A percentile compares a stretch with the other conserved stretches of the same genome.
Evolutionary conservation across 2,329 filamentous ascomycete species (phyloP).

Genomic region (Parafenestella ontariensis): DNA sequence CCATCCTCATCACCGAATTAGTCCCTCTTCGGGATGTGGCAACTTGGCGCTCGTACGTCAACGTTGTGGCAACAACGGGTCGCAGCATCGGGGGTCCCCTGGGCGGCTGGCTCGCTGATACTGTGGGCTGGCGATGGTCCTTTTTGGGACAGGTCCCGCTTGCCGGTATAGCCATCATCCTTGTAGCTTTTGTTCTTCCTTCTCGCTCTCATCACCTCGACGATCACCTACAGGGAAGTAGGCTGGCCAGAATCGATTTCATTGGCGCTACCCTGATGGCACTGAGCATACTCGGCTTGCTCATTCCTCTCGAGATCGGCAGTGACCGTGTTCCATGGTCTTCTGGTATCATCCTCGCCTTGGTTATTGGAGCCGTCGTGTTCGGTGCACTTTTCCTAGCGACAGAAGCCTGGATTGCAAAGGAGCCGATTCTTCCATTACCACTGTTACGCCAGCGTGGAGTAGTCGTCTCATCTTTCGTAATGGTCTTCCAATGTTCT

Average conservation of each 20-base stretch:
- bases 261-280: slow-evolving; percentile 59
- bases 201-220: slow-evolving; percentile 1
- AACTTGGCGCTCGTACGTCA: slow-evolving; percentile 59
- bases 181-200: slow-evolving; percentile 49
- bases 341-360: slow-evolving; percentile 39
- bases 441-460: slow-evolving; percentile 60
- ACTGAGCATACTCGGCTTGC: slow-evolving; percentile 52
- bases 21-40: slow-evolving; percentile 59
- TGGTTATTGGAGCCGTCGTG: slow-evolving; percentile 41
- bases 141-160: slow-evolving; percentile 66
- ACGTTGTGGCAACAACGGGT: slow-evolving; percentile 59
- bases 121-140: slow-evolving; percentile 71
- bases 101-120: slow-evolving; percentile 67
- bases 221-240: slow-evolving; percentile 11
- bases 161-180: slow-evolving; percentile 58
- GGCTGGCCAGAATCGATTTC: slow-evolving; percentile 65
- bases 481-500: slow-evolving; percentile 61
- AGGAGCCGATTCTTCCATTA: slow-evolving; percentile 67
- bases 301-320: slow-evolving; percentile 58
- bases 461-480: slow-evolving; percentile 61
- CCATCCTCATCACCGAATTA: slow-evolving; percentile 59
- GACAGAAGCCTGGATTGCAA: slow-evolving; percentile 53
- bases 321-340: slow-evolving; percentile 53
- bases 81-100: slow-evolving; percentile 61
- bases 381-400: slow-evolving; percentile 34